Evolutionary conservation across 805 yeast genomes (phyloP), one percentile per base, ranked within the genome.

Genomic region (Priceomyces castillae): DNA sequence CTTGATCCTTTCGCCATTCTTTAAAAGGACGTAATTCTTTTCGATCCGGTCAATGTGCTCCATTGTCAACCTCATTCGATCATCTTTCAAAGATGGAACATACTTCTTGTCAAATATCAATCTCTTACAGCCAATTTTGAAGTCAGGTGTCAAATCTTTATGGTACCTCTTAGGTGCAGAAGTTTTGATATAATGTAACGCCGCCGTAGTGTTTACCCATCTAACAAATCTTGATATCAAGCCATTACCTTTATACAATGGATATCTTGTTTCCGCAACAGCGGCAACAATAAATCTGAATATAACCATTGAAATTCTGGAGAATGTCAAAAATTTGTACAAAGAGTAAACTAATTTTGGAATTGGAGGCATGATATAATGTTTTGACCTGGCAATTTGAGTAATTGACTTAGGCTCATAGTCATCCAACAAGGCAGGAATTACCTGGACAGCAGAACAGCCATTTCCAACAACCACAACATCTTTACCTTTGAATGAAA

Each of bases 391-490:
- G 20, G 62, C 58, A 7, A 69, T 40, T 48, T 69, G 74, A 5
- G 60, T 57, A 4, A 69, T 51, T 4, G 58, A 48, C 41, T 57
- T 47, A 10, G 57, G 61, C 2, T 51, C 54, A 43, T 56, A 50
- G 9, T 59, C 55, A 34, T 57, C 58, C 48, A 69, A 50, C 23
- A 69, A 44, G 0, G 64, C 64, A 6, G 75, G 74, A 12, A 69
- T 51, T n/a, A 69, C 56, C 46, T 69, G 74, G 17, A 61, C 64
- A 1, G 73, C 74, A 3, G 73, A 67, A 43, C 75, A 69, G 2
- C 75, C 75, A 50, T 67, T 67, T 12, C 75, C 75, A 22, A 69
- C 52, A 10, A 69, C 73, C 5, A 66, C 57, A 10, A 69, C 71
- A 10, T 60, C 56, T 45, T 69, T 69, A 26, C 52, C 59, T 42